These are phyloP conservation scores for Leishmania mexicana DNA, from an alignment of 208 protist genomes.

Conservation along the genomic window DNA sequence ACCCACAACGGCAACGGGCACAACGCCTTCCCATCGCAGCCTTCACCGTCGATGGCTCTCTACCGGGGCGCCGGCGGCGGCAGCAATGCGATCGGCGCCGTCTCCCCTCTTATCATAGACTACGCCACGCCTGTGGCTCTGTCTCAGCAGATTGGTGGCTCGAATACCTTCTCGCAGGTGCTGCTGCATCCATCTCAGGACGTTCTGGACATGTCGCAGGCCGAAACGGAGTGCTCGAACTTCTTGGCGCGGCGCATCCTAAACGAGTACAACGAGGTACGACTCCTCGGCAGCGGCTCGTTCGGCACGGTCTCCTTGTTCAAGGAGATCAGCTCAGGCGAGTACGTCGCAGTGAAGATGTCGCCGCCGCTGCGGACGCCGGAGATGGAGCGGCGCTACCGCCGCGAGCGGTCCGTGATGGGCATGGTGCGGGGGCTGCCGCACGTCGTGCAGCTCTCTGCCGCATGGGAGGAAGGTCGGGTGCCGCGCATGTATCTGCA, in stretches of 20 bases:
- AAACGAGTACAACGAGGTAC: slow-evolving; percentile 81
- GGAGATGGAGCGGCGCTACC: slow-evolving; percentile 54
- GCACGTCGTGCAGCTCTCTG: slow-evolving; percentile 79
- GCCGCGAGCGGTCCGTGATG: slow-evolving; percentile 71
- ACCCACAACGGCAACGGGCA: background rate
- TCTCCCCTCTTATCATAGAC: slow-evolving; percentile 30
- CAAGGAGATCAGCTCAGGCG: slow-evolving; percentile 72
- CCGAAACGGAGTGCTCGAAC: slow-evolving; percentile 78
- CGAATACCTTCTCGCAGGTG: slow-evolving; percentile 36
- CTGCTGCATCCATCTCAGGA: slow-evolving; percentile 52
- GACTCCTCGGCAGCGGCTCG: slow-evolving; percentile 71
- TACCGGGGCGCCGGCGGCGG: slow-evolving; percentile 1
- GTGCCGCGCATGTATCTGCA: slow-evolving; percentile 77
- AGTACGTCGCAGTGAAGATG: slow-evolving; percentile 79
- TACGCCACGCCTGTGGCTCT: slow-evolving; percentile 41
- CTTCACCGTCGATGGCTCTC: slow-evolving; percentile 17
- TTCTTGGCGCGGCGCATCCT: slow-evolving; percentile 71
- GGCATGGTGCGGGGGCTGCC: slow-evolving; percentile 55
- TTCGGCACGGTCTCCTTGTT: slow-evolving; percentile 83
- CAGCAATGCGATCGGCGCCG: slow-evolving; percentile 5
- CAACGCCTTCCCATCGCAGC: slow-evolving; percentile 30
- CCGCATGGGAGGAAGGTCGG: slow-evolving; percentile 79
- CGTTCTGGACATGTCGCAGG: slow-evolving; percentile 73
- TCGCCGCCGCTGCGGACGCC: slow-evolving; percentile 47
- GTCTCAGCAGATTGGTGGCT: slow-evolving; percentile 32